Percentiles rank a stretch among this genome's conserved stretches.
Evolutionary conservation across 176 grass and related monocot genomes (phyloP).

Genomic region (Ensete glaucum): DNA sequence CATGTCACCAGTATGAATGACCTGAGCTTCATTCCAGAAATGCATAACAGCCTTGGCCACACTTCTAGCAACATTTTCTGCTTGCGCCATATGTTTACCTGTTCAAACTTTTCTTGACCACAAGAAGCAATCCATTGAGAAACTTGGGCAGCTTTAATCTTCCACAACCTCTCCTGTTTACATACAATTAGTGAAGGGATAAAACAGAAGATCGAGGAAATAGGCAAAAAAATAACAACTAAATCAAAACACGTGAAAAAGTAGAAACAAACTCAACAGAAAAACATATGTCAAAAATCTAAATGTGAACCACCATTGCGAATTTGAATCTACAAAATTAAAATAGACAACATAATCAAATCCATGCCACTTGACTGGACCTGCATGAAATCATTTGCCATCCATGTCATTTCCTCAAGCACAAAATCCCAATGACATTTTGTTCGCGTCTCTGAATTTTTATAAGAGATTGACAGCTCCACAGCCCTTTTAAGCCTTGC

Average conservation of each 20-base stretch:
- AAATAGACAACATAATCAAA: not conserved
- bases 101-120: conserved; percentile 59
- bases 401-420: conserved; percentile 97
- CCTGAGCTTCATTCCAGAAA: conserved; percentile 58
- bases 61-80: conserved; percentile 60
- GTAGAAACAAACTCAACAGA: not conserved
- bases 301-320: not conserved
- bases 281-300: not conserved
- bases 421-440: conserved; percentile 98
- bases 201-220: conserved; percentile 9
- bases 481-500: conserved; percentile 56
- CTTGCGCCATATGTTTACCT: conserved; percentile 48
- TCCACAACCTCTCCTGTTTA: conserved; percentile 88
- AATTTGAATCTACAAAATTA: not conserved
- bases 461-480: conserved; percentile 46
- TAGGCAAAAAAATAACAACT: not conserved
- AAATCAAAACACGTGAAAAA: conserved; percentile 7
- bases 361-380: conserved; percentile 18
- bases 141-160: conserved; percentile 48
- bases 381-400: conserved; percentile 99
- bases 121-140: conserved; percentile 49
- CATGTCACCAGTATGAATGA: not conserved
- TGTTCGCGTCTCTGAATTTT: conserved; percentile 60
- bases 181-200: conserved; percentile 6
- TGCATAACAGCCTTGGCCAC: conserved; percentile 50